phyloP scores from a whole-genome alignment of 2,329 filamentous ascomycete species.

The Alternaria triticina region DNA sequence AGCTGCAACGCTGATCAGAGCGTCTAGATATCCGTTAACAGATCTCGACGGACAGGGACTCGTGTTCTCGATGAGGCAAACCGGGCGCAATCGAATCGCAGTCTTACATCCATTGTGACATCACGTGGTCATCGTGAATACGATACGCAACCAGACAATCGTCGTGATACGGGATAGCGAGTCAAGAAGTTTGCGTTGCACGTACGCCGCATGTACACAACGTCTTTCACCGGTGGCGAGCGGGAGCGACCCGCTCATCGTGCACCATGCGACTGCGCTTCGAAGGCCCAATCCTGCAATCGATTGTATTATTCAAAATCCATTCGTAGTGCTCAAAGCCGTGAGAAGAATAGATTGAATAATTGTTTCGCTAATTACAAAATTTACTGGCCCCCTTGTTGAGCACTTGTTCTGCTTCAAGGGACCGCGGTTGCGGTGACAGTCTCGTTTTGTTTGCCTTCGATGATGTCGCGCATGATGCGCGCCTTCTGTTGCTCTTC shows the following conservation, averaged over 20 bases:
- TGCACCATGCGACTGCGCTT: neutral
- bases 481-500: conserved; percentile 41
- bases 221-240: neutral
- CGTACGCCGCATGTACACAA: neutral
- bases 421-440: neutral
- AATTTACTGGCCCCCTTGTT: neutral
- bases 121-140: neutral
- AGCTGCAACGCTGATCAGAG: neutral
- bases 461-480: conserved; percentile 41
- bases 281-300: neutral
- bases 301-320: neutral
- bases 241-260: neutral
- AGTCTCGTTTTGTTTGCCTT: conserved; percentile 15
- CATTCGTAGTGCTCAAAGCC: neutral
- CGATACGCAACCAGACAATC: neutral
- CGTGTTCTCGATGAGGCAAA: neutral
- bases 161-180: neutral
- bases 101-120: neutral
- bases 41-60: neutral
- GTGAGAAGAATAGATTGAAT: neutral
- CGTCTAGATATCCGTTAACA: neutral
- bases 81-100: neutral
- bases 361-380: neutral
- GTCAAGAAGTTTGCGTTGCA: neutral
- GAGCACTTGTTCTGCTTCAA: neutral